These are phyloP conservation scores for Blastobotrys robertii DNA, from an alignment of 805 yeast species.

Conservation along the genomic window DNA sequence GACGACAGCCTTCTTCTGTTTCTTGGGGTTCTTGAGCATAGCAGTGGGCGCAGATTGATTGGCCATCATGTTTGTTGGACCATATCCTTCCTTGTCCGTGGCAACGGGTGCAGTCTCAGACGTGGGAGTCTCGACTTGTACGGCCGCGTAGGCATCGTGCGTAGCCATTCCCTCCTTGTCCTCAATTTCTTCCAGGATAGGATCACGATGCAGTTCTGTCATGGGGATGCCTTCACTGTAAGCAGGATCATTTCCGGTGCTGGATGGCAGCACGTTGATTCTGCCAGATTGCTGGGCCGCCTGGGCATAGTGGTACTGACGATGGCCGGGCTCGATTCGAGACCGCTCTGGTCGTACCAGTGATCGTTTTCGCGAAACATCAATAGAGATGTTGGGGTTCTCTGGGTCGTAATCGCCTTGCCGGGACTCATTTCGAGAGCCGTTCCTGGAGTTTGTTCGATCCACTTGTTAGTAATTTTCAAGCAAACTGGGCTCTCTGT, in stretches of 20 bases:
- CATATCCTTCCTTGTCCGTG: constrained; percentile 1
- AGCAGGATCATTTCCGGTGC: constrained; percentile 62
- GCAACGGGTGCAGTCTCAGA: not conserved
- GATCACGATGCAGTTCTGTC: constrained; percentile 10
- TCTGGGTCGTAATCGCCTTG: constrained; percentile 3
- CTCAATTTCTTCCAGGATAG: constrained; percentile 7
- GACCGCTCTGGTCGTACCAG: constrained; percentile 81
- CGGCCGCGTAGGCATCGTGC: constrained; percentile 5
- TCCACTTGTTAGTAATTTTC: constrained; percentile 1
- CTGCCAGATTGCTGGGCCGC: constrained; percentile 56
- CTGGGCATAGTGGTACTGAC: constrained; percentile 68
- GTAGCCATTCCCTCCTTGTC: constrained; percentile 4
- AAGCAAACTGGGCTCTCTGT: not conserved
- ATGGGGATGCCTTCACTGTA: constrained; percentile 14
- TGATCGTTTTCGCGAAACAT: constrained; percentile 44
- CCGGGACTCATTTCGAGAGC: not conserved
- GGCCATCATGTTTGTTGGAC: constrained; percentile 4
- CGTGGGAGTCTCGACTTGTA: not conserved
- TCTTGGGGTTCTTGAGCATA: not conserved
- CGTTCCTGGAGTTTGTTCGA: constrained; percentile 1
- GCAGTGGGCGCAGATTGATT: not conserved
- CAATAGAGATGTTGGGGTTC: constrained; percentile 3
- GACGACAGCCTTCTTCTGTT: not conserved
- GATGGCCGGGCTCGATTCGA: constrained; percentile 53
- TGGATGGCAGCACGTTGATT: constrained; percentile 54